Percentiles rank a stretch among this genome's conserved stretches.
Evolutionary conservation across 441 rosid species (phyloP).

Genomic region (Isatis lusitanica): DNA sequence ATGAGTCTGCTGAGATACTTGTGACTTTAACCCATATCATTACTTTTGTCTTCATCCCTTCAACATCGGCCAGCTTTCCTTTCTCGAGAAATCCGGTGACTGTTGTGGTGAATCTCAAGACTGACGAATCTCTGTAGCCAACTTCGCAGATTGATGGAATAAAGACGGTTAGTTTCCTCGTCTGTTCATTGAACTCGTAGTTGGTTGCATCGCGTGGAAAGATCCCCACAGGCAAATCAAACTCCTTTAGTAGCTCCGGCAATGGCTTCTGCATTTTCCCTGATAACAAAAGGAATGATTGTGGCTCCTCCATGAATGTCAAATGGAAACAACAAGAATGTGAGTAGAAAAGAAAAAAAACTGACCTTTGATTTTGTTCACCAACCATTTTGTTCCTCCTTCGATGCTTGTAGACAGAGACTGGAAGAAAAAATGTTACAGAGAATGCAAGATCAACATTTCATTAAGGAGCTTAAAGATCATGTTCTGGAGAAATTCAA

Average conservation of each 20-base stretch:
- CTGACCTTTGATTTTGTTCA: constrained; percentile 83
- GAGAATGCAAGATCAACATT: constrained; percentile 1
- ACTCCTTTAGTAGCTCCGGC: constrained; percentile 77
- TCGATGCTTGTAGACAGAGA: constrained; percentile 68
- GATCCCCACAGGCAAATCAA: constrained; percentile 80
- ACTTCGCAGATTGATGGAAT: constrained; percentile 76
- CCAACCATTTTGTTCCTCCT: constrained; percentile 92
- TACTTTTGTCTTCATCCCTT: constrained; percentile 93
- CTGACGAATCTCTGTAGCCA: constrained; percentile 85
- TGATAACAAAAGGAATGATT: constrained; percentile 21
- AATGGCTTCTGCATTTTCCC: constrained; percentile 71
- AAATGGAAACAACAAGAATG: not conserved
- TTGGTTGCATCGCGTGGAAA: constrained; percentile 84
- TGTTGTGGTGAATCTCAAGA: constrained; percentile 71
- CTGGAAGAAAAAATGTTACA: constrained; percentile 37
- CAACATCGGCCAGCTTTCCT: constrained; percentile 77
- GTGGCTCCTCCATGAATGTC: not conserved
- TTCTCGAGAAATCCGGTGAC: constrained; percentile 68
- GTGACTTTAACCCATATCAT: constrained; percentile 95
- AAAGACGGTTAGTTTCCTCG: constrained; percentile 70
- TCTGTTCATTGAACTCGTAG: constrained; percentile 84
- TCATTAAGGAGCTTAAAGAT: not conserved
- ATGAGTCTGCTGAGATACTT: constrained; percentile 67
- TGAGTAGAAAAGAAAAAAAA: not conserved
- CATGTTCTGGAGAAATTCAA: constrained; percentile 4